Base-by-base conservation (phyloP, 1,284 basidiomycete species). In the Pholiota adiposa region DNA sequence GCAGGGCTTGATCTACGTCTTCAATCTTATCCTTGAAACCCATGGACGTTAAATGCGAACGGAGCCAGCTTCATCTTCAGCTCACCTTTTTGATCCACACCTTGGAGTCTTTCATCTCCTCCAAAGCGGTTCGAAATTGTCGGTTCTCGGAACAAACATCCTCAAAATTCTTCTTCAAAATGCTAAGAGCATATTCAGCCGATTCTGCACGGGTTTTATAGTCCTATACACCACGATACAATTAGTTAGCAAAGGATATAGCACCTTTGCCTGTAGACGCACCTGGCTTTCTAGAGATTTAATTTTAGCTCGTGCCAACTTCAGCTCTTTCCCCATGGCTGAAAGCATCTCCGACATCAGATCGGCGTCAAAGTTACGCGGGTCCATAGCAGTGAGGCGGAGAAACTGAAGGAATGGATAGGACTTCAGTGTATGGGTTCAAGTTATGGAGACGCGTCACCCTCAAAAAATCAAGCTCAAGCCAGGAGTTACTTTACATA, bases 321-420 rank as follows among this genome's bases (percentile, higher is more conserved):
- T 65, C 4, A 67, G 52, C 34, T 65, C 66, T 29, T 60, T 61
- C 33, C 55, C 61, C 49, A 67, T 31, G 12, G 59, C 38, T 25
- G 54, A 55, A 25, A 55, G 19, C 54, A 55, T 55, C 33, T 55
- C 54, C 23, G 41, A 27, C 41, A 55, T 18, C 33, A 55, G 33
- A 31, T 55, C 54, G 7, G 43, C 9, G 29, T 55, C 54, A 33
- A 55, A 21, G 14, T n/a, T 48, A 31, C 31, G 31, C 23, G 31
- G 19, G 19, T 55, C 54, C 54, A 55, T 55, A 7, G 8, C 9
- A 2, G 11, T 25, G 25, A 19, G 29, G 14, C 27, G n/a, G 27
- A 18, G 4, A 19, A 11, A 3, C 12, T 33, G 18, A 33, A 19
- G 27, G 7, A 11, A 33, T 3, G 8, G 29, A 50, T n/a, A 21